Conservation (phyloP, 2,329 filamentous ascomycete species). For the Monosporascus ibericus region DNA sequence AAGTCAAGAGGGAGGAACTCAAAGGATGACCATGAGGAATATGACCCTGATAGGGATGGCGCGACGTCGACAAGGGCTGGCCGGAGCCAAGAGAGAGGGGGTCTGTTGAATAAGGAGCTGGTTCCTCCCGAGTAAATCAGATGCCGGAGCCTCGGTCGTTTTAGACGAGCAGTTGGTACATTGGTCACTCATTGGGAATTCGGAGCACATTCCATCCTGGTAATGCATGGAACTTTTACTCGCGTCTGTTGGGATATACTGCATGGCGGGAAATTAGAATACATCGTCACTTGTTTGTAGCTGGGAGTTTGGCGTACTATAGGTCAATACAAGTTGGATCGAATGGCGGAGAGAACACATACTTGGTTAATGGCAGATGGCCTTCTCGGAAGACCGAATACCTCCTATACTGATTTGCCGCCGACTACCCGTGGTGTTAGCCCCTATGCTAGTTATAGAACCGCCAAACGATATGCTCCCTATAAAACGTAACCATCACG, state of each 20-base stretch:
- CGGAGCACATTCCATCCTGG: not conserved
- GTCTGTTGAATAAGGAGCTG: constrained; percentile 27
- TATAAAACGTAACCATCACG: too few species aligned
- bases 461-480: too few species aligned
- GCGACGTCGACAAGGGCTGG: constrained; percentile 34
- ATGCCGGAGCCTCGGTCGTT: constrained; percentile 6
- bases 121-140: constrained; percentile 26
- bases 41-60: constrained; percentile 40
- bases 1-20: constrained; percentile 6
- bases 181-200: not conserved
- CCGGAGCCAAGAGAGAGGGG: constrained; percentile 24
- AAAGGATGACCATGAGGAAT: constrained; percentile 26
- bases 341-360: too few species aligned
- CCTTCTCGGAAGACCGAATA: too few species aligned
- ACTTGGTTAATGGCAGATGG: too few species aligned
- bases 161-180: not conserved
- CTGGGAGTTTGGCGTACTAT: not conserved
- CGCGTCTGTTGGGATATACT: not conserved
- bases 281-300: not conserved
- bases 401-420: too few species aligned
- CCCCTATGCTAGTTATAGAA: too few species aligned
- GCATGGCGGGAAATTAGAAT: not conserved
- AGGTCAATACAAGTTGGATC: not conserved
- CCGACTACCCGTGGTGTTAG: too few species aligned
- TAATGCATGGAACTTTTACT: not conserved